These are phyloP conservation scores for Coffea eugenioides DNA, from an alignment of 257 asterid species.

Conservation along the genomic window DNA sequence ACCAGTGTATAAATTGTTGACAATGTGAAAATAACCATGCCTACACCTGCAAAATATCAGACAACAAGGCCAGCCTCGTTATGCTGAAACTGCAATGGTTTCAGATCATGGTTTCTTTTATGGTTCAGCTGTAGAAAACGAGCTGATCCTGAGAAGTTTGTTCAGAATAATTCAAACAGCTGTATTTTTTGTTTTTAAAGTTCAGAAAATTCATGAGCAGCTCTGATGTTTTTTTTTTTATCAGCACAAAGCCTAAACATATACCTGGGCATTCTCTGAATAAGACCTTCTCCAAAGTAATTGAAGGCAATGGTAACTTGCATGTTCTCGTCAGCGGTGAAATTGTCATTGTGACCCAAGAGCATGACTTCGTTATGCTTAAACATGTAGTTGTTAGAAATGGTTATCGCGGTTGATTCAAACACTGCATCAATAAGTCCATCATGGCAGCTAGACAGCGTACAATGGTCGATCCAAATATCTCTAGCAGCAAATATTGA, in stretches of 20 bases:
- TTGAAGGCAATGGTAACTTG: slow-evolving; percentile 74
- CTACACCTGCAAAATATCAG: slow-evolving; percentile 45
- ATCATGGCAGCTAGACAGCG: slow-evolving; percentile 51
- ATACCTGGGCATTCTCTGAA: slow-evolving; percentile 76
- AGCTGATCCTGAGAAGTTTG: background rate
- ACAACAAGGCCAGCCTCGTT: background rate
- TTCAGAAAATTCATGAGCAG: background rate
- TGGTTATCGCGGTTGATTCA: slow-evolving; percentile 57
- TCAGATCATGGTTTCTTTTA: background rate
- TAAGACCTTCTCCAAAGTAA: slow-evolving; percentile 65
- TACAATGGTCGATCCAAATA: slow-evolving; percentile 74
- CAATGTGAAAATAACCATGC: slow-evolving; percentile 71
- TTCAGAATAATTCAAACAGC: background rate
- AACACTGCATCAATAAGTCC: slow-evolving; percentile 62
- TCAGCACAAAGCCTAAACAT: slow-evolving; percentile 11
- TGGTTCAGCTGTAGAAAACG: background rate
- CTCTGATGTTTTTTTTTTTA: background rate
- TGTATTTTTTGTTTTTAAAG: background rate
- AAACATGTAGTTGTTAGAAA: slow-evolving; percentile 68
- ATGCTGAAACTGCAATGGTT: background rate
- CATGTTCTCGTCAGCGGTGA: slow-evolving; percentile 48
- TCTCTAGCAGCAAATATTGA: slow-evolving; percentile 54
- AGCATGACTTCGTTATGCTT: slow-evolving; percentile 72
- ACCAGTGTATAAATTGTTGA: slow-evolving; percentile 69
- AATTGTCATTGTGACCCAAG: slow-evolving; percentile 67